Conservation (phyloP, 768 basidiomycete genomes). For the Lenzites betulinus region DNA sequence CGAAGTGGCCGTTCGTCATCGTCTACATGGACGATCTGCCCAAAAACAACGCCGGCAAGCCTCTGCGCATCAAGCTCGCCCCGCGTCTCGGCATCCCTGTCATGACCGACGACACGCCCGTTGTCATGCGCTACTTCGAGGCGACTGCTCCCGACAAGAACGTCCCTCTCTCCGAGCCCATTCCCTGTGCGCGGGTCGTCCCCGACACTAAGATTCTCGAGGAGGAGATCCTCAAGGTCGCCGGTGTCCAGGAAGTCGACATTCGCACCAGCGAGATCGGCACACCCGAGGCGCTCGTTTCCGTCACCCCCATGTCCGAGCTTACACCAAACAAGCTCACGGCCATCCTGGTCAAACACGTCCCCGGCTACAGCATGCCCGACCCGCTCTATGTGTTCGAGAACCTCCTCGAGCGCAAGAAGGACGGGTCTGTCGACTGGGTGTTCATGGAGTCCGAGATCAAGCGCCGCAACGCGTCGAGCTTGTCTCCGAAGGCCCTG, state of each 20-base stretch:
- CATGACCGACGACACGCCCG: slow-evolving; percentile 38
- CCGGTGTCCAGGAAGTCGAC: slow-evolving; percentile 39
- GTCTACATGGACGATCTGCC: slow-evolving; percentile 50
- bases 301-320: slow-evolving; percentile 26
- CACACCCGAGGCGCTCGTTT: slow-evolving; percentile 42
- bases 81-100: slow-evolving; percentile 41
- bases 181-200: slow-evolving; percentile 37
- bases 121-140: slow-evolving; percentile 43
- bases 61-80: slow-evolving; percentile 45
- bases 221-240: slow-evolving; percentile 30
- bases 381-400: slow-evolving; percentile 37
- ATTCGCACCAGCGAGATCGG: slow-evolving; percentile 37
- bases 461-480: slow-evolving; percentile 12
- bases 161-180: slow-evolving; percentile 40
- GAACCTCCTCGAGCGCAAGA: slow-evolving; percentile 9
- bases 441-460: slow-evolving; percentile 18
- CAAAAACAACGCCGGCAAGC: slow-evolving; percentile 50
- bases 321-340: slow-evolving; percentile 24
- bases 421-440: slow-evolving; percentile 16
- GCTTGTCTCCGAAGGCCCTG: slow-evolving; percentile 4
- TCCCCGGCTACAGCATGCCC: slow-evolving; percentile 46
- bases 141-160: slow-evolving; percentile 35
- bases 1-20: slow-evolving; percentile 51
- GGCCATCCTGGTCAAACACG: slow-evolving; percentile 23
- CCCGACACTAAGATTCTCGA: slow-evolving; percentile 35